Evolutionary conservation across 2,329 filamentous ascomycete genomes (phyloP).

Genomic region (Calonectria pseudoturangicola): DNA sequence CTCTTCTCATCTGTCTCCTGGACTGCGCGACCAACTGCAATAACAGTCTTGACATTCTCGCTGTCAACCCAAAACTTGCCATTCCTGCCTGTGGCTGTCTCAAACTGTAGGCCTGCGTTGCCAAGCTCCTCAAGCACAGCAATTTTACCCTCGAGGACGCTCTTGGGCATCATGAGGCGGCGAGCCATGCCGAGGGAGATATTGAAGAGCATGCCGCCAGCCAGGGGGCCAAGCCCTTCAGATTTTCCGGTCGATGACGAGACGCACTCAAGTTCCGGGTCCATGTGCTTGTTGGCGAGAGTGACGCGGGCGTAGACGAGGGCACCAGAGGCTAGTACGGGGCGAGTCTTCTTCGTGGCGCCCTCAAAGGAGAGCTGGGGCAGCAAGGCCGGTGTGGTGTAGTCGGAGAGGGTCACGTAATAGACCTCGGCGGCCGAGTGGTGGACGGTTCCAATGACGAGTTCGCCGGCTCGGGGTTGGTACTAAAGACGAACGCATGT

Average conservation of each 20-base stretch:
- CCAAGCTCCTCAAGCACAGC: slow-evolving; percentile 88
- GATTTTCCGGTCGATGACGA: slow-evolving; percentile 90
- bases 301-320: slow-evolving; percentile 92
- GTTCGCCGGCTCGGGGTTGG: slow-evolving; percentile 84
- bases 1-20: slow-evolving; percentile 83
- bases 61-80: slow-evolving; percentile 94
- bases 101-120: slow-evolving; percentile 85
- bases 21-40: slow-evolving; percentile 87
- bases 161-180: slow-evolving; percentile 80
- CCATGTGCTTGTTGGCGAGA: slow-evolving; percentile 86
- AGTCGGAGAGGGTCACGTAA: slow-evolving; percentile 84
- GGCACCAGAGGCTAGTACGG: slow-evolving; percentile 82
- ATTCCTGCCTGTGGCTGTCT: slow-evolving; percentile 95
- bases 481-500: slow-evolving; percentile 73
- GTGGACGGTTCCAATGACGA: slow-evolving; percentile 90
- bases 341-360: slow-evolving; percentile 93
- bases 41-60: slow-evolving; percentile 81
- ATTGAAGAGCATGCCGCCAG: slow-evolving; percentile 89
- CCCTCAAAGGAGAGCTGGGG: slow-evolving; percentile 95
- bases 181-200: slow-evolving; percentile 89
- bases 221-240: slow-evolving; percentile 89
- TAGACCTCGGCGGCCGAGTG: slow-evolving; percentile 85
- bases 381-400: slow-evolving; percentile 79
- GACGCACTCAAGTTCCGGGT: slow-evolving; percentile 93
- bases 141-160: slow-evolving; percentile 77